Percentiles rank a stretch among this genome's conserved stretches.
These are phyloP conservation scores for Moelleriella libera DNA, from an alignment of 2,329 filamentous ascomycete genomes.

Conservation along the genomic window DNA sequence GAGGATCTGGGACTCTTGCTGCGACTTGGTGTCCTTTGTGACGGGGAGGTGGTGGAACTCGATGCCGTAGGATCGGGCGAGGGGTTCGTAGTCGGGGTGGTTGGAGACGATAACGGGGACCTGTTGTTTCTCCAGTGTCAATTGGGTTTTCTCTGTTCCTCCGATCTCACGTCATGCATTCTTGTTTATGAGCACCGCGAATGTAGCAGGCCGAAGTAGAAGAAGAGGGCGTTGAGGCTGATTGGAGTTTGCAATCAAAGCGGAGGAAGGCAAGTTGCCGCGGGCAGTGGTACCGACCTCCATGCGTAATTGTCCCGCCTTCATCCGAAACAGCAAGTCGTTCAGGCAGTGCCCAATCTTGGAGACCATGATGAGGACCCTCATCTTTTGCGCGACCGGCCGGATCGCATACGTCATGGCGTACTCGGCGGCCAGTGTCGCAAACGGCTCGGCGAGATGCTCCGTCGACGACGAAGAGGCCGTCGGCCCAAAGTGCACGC, in stretches of 20 bases:
- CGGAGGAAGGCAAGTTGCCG: too few relatives aligned
- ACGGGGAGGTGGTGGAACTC: slow-evolving; percentile 73
- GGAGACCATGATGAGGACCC: slow-evolving; percentile 77
- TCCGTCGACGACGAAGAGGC: slow-evolving; percentile 24
- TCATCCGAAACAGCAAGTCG: slow-evolving; percentile 67
- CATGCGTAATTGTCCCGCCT: slow-evolving; percentile 59
- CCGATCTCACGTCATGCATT: too few relatives aligned
- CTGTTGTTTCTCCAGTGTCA: slow-evolving; percentile 1
- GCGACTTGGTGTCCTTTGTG: slow-evolving; percentile 59
- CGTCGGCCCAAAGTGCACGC: slow-evolving; percentile 63
- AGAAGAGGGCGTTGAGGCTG: not conserved
- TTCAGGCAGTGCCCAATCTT: slow-evolving; percentile 81
- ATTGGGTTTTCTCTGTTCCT: too few relatives aligned
- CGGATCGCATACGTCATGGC: slow-evolving; percentile 59
- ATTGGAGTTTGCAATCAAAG: too few relatives aligned
- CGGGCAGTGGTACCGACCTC: slow-evolving; percentile 23
- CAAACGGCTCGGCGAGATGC: slow-evolving; percentile 41
- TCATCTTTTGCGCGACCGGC: slow-evolving; percentile 53
- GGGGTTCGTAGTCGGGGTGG: slow-evolving; percentile 56
- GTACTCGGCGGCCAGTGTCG: slow-evolving; percentile 46
- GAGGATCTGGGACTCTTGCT: slow-evolving; percentile 60
- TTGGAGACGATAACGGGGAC: slow-evolving; percentile 71
- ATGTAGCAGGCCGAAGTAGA: not conserved
- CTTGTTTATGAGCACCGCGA: not conserved
- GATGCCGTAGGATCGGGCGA: slow-evolving; percentile 62